Conservation (phyloP, 225 moss, liverwort and hornwort genomes). For the Pleurozium schreberi region DNA sequence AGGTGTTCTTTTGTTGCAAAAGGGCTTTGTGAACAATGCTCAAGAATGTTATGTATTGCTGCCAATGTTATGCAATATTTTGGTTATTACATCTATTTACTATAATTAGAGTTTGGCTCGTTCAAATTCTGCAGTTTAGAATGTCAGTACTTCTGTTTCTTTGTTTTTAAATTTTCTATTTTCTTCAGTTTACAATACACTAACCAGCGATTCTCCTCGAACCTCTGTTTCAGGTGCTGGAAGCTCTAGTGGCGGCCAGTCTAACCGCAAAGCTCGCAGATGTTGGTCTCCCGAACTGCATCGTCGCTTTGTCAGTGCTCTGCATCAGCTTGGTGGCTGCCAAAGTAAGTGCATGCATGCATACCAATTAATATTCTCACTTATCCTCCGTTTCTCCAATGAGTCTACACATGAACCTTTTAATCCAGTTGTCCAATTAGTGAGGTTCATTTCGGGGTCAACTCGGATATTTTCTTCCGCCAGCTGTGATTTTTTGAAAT, state of each 20-base stretch:
- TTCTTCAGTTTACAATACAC: background rate
- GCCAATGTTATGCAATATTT: background rate
- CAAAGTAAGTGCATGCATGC: conserved; percentile 22
- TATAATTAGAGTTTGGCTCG: background rate
- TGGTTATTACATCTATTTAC: too few species aligned
- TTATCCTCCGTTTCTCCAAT: background rate
- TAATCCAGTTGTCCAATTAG: background rate
- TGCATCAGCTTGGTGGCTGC: conserved; percentile 85
- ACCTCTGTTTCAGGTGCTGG: conserved; percentile 2
- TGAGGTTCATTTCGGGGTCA: background rate
- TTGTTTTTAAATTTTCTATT: background rate
- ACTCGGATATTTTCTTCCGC: background rate
- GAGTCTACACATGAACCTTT: background rate
- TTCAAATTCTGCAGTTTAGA: background rate
- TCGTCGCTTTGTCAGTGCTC: conserved; percentile 75
- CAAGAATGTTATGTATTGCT: background rate
- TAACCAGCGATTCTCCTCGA: background rate
- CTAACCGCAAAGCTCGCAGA: conserved; percentile 38
- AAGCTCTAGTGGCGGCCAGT: conserved; percentile 4
- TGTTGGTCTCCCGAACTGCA: conserved; percentile 99
- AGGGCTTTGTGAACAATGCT: background rate
- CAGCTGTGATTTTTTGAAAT: background rate
- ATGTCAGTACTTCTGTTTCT: background rate
- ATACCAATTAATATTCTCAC: background rate
- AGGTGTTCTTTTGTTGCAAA: too few species aligned